Evolutionary conservation across 2,329 filamentous ascomycete genomes (phyloP).

Genomic region (Didymella lethalis): DNA sequence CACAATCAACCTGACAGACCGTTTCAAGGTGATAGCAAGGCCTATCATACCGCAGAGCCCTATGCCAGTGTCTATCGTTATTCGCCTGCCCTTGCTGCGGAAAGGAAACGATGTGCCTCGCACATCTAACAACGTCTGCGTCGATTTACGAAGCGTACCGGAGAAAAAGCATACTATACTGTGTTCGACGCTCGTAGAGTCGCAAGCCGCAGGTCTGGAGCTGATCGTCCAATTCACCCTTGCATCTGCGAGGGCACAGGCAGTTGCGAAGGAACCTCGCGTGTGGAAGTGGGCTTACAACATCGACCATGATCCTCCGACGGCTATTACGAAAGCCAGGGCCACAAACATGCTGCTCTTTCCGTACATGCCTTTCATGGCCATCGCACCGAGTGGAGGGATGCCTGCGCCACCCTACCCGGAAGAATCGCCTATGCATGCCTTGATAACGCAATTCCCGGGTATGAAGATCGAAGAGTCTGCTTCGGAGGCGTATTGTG

Average conservation of each 20-base stretch:
- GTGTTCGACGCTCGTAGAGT: slow-evolving; percentile 1
- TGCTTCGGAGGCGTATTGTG: not conserved
- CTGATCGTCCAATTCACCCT: not conserved
- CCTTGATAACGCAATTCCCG: not conserved
- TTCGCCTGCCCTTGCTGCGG: not conserved
- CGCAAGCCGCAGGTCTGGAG: not conserved
- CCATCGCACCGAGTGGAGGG: not conserved
- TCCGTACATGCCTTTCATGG: not conserved
- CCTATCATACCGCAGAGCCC: not conserved
- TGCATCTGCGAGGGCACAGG: not conserved
- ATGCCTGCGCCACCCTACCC: not conserved
- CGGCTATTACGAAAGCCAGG: not conserved
- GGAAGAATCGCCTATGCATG: not conserved
- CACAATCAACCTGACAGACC: not conserved
- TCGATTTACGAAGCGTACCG: not conserved
- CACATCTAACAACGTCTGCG: not conserved
- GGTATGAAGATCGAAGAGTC: not conserved
- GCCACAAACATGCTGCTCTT: not conserved
- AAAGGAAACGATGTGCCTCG: not conserved
- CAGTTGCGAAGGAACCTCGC: not conserved
- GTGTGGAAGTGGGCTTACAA: slow-evolving; percentile 1
- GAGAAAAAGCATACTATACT: not conserved
- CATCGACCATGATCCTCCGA: not conserved
- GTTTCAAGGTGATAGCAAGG: not conserved
- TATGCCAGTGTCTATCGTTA: not conserved